Conservation (phyloP, 805 yeast species). For the Clavispora asparagi region DNA sequence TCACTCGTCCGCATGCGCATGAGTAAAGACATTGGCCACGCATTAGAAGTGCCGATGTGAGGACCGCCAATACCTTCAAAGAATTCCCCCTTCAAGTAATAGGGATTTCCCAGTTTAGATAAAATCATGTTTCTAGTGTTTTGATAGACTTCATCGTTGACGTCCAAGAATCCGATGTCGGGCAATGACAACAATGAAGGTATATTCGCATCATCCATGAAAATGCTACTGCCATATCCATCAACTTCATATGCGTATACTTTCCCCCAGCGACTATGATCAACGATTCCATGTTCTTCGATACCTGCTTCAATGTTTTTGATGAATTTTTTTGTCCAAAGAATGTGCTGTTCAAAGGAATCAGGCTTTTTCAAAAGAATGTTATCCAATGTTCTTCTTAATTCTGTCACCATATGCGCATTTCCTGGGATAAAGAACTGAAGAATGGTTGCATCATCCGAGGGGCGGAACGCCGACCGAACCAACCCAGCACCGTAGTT, state of each 20-base stretch:
- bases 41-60: slow-evolving; percentile 72
- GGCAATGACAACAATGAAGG: slow-evolving; percentile 81
- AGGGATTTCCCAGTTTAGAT: slow-evolving; percentile 70
- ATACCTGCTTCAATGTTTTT: slow-evolving; percentile 49
- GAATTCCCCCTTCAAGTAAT: slow-evolving; percentile 54
- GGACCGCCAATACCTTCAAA: slow-evolving; percentile 90
- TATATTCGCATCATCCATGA: slow-evolving; percentile 90
- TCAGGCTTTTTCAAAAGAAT: slow-evolving; percentile 13
- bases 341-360: slow-evolving; percentile 2
- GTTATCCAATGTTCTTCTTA: slow-evolving; percentile 30
- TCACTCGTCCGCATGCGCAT: slow-evolving; percentile 69
- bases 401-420: slow-evolving; percentile 66
- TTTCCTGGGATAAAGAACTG: slow-evolving; percentile 85
- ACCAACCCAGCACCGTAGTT: slow-evolving; percentile 63
- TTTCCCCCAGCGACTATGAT: slow-evolving; percentile 64
- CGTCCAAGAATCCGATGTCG: slow-evolving; percentile 59
- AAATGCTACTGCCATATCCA: slow-evolving; percentile 67
- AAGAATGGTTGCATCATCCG: slow-evolving; percentile 79
- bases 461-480: slow-evolving; percentile 83
- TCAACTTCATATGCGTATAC: slow-evolving; percentile 89
- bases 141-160: slow-evolving; percentile 56
- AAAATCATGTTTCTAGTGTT: slow-evolving; percentile 77
- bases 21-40: slow-evolving; percentile 90
- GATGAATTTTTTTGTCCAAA: slow-evolving; percentile 33
- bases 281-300: slow-evolving; percentile 55